phyloP scores from a whole-genome alignment of 2,329 filamentous ascomycete genomes.

The Emergomyces orientalis region DNA sequence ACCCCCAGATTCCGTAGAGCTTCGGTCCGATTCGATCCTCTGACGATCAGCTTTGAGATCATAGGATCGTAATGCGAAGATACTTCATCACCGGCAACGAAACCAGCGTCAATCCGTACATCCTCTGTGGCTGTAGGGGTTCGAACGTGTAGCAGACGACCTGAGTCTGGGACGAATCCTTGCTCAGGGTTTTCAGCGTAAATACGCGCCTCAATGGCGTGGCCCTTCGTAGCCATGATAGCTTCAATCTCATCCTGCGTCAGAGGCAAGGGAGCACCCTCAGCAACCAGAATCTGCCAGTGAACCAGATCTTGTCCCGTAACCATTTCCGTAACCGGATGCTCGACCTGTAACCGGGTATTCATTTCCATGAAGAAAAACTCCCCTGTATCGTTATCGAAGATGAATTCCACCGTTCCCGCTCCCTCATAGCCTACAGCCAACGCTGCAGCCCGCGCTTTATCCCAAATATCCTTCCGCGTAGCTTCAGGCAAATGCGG shows the following conservation, averaged over 20 bases:
- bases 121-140: slow-evolving; percentile 61
- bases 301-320: slow-evolving; percentile 73
- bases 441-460: slow-evolving; percentile 53
- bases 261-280: slow-evolving; percentile 57
- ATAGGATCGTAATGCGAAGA: slow-evolving; percentile 96
- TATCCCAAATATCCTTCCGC: slow-evolving; percentile 56
- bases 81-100: slow-evolving; percentile 81
- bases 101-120: slow-evolving; percentile 86
- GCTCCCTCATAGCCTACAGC: slow-evolving; percentile 58
- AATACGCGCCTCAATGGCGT: slow-evolving; percentile 90
- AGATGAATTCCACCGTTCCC: slow-evolving; percentile 60
- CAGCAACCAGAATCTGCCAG: slow-evolving; percentile 87
- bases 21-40: slow-evolving; percentile 65
- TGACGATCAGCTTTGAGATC: slow-evolving; percentile 95
- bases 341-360: slow-evolving; percentile 86
- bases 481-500: slow-evolving; percentile 51
- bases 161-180: slow-evolving; percentile 91
- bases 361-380: slow-evolving; percentile 69
- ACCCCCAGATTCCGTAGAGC: slow-evolving; percentile 73
- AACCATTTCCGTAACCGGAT: slow-evolving; percentile 80
- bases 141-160: slow-evolving; percentile 70
- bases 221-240: slow-evolving; percentile 64
- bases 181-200: slow-evolving; percentile 90
- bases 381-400: slow-evolving; percentile 56
- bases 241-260: slow-evolving; percentile 57